A percentile compares a stretch with the other conserved stretches of the same genome.
phyloP scores from a whole-genome alignment of 345 rosid genomes.

The Eutrema japonicum region DNA sequence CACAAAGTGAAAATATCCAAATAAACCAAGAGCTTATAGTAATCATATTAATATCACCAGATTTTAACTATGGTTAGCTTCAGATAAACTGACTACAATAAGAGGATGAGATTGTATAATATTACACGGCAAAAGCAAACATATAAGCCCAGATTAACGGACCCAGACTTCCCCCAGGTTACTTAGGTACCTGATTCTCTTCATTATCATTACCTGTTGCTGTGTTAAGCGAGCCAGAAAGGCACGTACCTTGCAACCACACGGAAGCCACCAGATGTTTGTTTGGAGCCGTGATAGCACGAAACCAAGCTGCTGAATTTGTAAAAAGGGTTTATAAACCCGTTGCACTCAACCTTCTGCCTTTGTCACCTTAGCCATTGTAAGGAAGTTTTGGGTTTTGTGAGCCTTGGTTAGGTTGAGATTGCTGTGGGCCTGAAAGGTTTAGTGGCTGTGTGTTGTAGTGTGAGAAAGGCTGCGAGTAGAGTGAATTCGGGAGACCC shows the following conservation, averaged over 20 bases:
- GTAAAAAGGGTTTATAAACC: constrained; percentile 64
- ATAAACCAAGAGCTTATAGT: constrained; percentile 7
- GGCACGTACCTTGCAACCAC: constrained; percentile 48
- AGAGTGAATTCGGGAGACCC: constrained; percentile 92
- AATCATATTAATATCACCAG: constrained; percentile 28
- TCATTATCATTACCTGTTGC: constrained; percentile 37
- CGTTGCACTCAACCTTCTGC: constrained; percentile 31
- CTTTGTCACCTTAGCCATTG: constrained; percentile 66
- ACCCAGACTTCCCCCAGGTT: constrained; percentile 36
- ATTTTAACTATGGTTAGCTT: constrained; percentile 34
- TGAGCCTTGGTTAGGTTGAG: constrained; percentile 79
- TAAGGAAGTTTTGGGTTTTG: constrained; percentile 83
- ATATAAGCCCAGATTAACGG: constrained; percentile 37
- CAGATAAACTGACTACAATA: constrained; percentile 24
- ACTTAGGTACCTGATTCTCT: constrained; percentile 41
- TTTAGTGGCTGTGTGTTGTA: constrained; percentile 79
- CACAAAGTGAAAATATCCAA: not conserved
- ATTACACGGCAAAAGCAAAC: constrained; percentile 35
- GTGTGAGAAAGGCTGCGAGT: constrained; percentile 90
- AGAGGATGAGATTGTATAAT: constrained; percentile 2
- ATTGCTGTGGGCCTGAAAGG: constrained; percentile 66
- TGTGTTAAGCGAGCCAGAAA: constrained; percentile 38
- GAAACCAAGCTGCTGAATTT: constrained; percentile 75
- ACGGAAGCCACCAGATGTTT: constrained; percentile 41
- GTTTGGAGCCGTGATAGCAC: constrained; percentile 66